phyloP scores from a whole-genome alignment of 805 yeast species.

The Kurtzmaniella cleridarum region DNA sequence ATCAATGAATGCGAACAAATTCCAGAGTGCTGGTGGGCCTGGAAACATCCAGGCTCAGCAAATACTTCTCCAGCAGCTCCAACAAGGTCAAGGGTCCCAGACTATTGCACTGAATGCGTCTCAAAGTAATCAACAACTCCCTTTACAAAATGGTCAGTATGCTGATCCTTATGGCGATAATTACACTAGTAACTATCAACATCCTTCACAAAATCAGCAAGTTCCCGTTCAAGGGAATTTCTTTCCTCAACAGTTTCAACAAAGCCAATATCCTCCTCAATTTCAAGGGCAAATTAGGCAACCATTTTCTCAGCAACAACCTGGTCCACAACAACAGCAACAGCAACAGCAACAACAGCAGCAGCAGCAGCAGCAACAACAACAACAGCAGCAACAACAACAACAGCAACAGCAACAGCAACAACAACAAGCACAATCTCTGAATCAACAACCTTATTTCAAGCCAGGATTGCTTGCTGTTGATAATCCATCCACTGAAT shows the following conservation, averaged over 20 bases:
- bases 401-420: slow-evolving; percentile 17
- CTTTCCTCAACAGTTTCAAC: slow-evolving; percentile 16
- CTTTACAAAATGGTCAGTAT: slow-evolving; percentile 9
- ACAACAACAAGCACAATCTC: slow-evolving; percentile 11
- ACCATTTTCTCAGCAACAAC: slow-evolving; percentile 8
- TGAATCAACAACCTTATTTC: slow-evolving; percentile 17
- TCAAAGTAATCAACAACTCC: slow-evolving; percentile 9
- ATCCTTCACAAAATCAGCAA: slow-evolving; percentile 16
- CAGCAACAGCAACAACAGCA: slow-evolving; percentile 20
- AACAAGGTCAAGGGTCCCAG: slow-evolving; percentile 24
- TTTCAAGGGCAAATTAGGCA: slow-evolving; percentile 11
- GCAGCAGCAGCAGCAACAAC: slow-evolving; percentile 18
- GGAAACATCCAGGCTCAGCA: slow-evolving; percentile 38
- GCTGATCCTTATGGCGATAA: slow-evolving; percentile 11
- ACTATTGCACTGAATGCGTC: no score
- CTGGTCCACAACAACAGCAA: slow-evolving; percentile 14
- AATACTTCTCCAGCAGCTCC: slow-evolving; percentile 37
- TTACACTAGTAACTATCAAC: slow-evolving; percentile 17
- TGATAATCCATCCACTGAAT: slow-evolving; percentile 39
- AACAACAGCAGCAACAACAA: slow-evolving; percentile 16
- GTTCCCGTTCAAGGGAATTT: slow-evolving; percentile 11
- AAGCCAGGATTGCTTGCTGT: slow-evolving; percentile 27
- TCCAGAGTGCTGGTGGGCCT: slow-evolving; percentile 28
- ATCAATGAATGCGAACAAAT: slow-evolving; percentile 32
- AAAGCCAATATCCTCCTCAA: slow-evolving; percentile 7